Base-by-base conservation (phyloP, 2,329 filamentous ascomycete species). In the Parasarocladium wereldwijsianum region DNA sequence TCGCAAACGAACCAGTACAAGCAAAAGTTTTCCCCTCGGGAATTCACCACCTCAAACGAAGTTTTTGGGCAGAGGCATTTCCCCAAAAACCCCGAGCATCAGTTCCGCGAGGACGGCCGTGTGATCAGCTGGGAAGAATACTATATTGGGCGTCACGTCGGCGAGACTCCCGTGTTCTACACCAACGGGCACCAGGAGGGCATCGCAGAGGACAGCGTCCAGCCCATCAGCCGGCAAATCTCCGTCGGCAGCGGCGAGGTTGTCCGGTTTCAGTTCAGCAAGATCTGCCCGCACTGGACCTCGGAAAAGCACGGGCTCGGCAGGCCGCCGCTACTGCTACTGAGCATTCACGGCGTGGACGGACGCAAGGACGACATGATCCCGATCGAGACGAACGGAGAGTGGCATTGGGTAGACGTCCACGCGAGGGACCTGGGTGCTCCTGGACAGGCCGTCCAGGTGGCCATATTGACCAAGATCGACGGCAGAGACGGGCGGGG, bases 31-130 rank as follows among this genome's bases (percentile, higher is more conserved):
- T 65, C 60, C 1, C 70, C 84, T 0, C 51, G 62, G 6, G 54
- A 68, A 38, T 79, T 79, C 41, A 67, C 56, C 3, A 51, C 57
- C 35, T 51, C 54, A 29, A 94, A 94, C 46, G 77, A 87, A 32
- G 68, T 79, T 17, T 93, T 98, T 45, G 84, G 84, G 0, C 54
- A 71, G 12, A 69, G 66, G 13, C 90, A 98, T 47, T 96, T 79
- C 51, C 87, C 90, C 0, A 47, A 56, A 4, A 67, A 93, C 36
- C 51, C 60, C 11, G 52, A 54, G 4, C 61, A 82, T 35, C 86
- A 92, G 47, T 87, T 78, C 57, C 74, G 82, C 22, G 61, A 62
- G 10, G 83, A 93, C 42, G 78, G 82, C 1, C 60, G 74, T 3
- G 51, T 60, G 4, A 57, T 76, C 5, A 64, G 62, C 0, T 96